These are phyloP conservation scores for Fusarium sp. DNA, from an alignment of 2,329 filamentous ascomycete genomes.

Conservation along the genomic window DNA sequence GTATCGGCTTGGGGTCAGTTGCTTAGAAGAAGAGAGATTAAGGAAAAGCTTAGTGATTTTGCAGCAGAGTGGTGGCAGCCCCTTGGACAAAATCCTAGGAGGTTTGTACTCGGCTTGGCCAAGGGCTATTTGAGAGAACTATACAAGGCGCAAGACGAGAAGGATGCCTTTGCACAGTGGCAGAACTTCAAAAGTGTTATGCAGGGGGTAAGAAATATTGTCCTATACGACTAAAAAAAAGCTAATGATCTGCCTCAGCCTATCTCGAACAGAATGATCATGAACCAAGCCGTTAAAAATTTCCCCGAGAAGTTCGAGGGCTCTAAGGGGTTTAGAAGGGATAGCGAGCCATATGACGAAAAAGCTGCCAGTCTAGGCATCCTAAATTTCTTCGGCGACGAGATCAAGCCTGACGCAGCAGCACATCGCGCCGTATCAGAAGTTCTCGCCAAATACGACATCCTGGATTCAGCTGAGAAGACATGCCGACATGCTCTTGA, in stretches of 20 bases:
- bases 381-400: slow-evolving; percentile 39
- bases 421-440: slow-evolving; percentile 14
- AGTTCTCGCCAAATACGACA: background rate
- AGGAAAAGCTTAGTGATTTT: background rate
- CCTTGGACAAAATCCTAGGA: background rate
- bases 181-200: background rate
- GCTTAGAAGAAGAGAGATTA: background rate
- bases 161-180: slow-evolving; percentile 3
- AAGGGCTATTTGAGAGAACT: slow-evolving; percentile 4
- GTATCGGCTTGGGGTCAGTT: background rate
- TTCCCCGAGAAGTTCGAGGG: background rate
- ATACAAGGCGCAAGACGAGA: background rate
- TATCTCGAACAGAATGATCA: background rate
- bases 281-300: slow-evolving; percentile 10
- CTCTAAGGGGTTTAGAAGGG: rapidly evolving
- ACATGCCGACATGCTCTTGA: background rate
- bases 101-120: background rate
- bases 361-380: slow-evolving; percentile 34
- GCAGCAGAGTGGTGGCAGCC: slow-evolving; percentile 7
- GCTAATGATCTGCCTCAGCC: background rate
- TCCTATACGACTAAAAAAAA: rapidly evolving
- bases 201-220: background rate
- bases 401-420: slow-evolving; percentile 23
- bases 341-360: background rate
- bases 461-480: background rate